Evolutionary conservation across 2,329 filamentous ascomycete genomes (phyloP).

Genomic region (Ceratocystis cubensis): DNA sequence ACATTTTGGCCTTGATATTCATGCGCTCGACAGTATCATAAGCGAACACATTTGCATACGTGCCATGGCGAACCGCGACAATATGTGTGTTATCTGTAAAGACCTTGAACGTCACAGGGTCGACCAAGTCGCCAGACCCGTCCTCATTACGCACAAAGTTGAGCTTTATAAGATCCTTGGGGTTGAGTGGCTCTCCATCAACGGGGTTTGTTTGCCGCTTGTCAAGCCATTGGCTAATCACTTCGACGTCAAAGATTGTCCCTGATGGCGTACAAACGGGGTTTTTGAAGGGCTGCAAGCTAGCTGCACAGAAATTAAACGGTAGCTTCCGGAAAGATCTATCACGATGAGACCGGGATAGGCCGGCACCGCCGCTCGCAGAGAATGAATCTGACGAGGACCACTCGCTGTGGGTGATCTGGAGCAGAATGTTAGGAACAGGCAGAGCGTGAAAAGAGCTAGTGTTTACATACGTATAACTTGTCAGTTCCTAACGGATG

Average conservation of each 20-base stretch:
- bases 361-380: slow-evolving; percentile 60
- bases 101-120: slow-evolving; percentile 94
- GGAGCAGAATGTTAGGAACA: background rate
- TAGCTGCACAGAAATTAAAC: slow-evolving; percentile 96
- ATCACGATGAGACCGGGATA: slow-evolving; percentile 44
- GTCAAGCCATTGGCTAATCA: slow-evolving; percentile 87
- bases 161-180: slow-evolving; percentile 76
- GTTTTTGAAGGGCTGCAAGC: slow-evolving; percentile 86
- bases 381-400: slow-evolving; percentile 79
- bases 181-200: slow-evolving; percentile 63
- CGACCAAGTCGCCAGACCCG: slow-evolving; percentile 53
- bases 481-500: slow-evolving; percentile 32
- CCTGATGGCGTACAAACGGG: slow-evolving; percentile 82
- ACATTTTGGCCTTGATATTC: slow-evolving; percentile 95
- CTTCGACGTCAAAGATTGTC: slow-evolving; percentile 87
- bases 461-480: slow-evolving; percentile 30
- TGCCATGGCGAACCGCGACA: slow-evolving; percentile 66
- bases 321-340: slow-evolving; percentile 71
- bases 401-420: slow-evolving; percentile 97
- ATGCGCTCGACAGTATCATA: slow-evolving; percentile 91
- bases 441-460: background rate
- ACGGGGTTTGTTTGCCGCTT: slow-evolving; percentile 90
- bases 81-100: slow-evolving; percentile 98
- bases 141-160: slow-evolving; percentile 81
- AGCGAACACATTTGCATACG: slow-evolving; percentile 87